Conservation (phyloP, 1,284 basidiomycete species). For the Apiotrichum montevideense region DNA sequence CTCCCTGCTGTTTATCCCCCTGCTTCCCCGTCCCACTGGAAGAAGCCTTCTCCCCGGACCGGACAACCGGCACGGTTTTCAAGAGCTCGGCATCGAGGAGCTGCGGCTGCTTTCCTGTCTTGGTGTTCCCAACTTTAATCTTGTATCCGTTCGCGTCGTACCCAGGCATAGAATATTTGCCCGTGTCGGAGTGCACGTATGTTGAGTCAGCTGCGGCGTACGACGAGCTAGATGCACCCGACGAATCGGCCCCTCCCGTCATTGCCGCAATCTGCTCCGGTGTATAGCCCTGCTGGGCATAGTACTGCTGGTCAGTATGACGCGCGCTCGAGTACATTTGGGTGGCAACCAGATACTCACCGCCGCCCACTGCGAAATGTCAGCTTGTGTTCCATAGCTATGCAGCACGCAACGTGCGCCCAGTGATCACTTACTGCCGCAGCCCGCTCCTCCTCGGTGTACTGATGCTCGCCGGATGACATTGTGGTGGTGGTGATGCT, state of each 20-base stretch:
- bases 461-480: slow-evolving; percentile 1
- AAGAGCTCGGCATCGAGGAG: slow-evolving; percentile 29
- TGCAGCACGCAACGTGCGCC: slow-evolving; percentile 13
- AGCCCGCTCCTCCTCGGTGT: slow-evolving; percentile 31
- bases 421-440: slow-evolving; percentile 36
- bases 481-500: too few species aligned
- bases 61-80: slow-evolving; percentile 9
- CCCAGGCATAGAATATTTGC: neutral
- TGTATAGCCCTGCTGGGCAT: slow-evolving; percentile 46
- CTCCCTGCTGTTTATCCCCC: neutral
- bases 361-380: slow-evolving; percentile 32
- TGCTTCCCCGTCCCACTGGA: slow-evolving; percentile 11
- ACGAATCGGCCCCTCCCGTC: neutral
- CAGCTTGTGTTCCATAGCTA: neutral
- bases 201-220: neutral
- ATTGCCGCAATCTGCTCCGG: slow-evolving; percentile 26
- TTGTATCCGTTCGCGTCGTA: slow-evolving; percentile 19
- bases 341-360: slow-evolving; percentile 21
- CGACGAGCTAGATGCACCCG: slow-evolving; percentile 2
- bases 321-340: neutral
- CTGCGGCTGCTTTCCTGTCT: slow-evolving; percentile 5
- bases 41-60: neutral
- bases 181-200: neutral
- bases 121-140: slow-evolving; percentile 9
- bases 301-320: slow-evolving; percentile 32